Conservation (phyloP, 2,329 filamentous ascomycete genomes). For the Davidsoniella virescens region DNA sequence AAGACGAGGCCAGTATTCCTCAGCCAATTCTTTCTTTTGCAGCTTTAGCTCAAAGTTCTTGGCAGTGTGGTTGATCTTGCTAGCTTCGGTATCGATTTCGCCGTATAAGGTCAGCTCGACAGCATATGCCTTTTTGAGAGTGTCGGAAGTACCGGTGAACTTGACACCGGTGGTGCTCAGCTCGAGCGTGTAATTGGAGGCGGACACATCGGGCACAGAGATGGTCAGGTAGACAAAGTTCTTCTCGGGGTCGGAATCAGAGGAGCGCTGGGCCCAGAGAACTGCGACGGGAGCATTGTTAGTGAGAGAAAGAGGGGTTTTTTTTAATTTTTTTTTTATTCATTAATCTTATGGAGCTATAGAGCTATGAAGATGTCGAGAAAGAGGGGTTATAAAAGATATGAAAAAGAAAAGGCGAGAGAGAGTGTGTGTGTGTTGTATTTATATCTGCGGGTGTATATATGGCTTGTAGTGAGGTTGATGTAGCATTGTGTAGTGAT, state of each 20-base stretch:
- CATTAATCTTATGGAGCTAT: no score
- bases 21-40: constrained; percentile 90
- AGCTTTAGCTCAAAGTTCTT: constrained; percentile 83
- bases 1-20: constrained; percentile 90
- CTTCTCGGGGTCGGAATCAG: constrained; percentile 58
- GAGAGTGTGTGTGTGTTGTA: not conserved
- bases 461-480: not conserved
- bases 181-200: constrained; percentile 63
- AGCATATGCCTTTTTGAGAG: constrained; percentile 74
- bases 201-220: constrained; percentile 67
- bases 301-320: not conserved
- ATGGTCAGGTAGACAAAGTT: constrained; percentile 95
- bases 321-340: no score
- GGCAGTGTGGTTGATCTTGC: constrained; percentile 74
- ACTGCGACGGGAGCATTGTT: constrained; percentile 35
- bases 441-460: not conserved
- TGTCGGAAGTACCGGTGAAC: constrained; percentile 70
- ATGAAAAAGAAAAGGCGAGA: not conserved
- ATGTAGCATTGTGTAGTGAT: no score
- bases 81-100: constrained; percentile 75
- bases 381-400: not conserved
- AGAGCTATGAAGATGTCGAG: no score
- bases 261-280: constrained; percentile 96
- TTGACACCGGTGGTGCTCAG: constrained; percentile 60
- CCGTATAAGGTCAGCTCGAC: constrained; percentile 75